Conservation (phyloP, 2,329 filamentous ascomycete genomes). For the Diatrype stigma region DNA sequence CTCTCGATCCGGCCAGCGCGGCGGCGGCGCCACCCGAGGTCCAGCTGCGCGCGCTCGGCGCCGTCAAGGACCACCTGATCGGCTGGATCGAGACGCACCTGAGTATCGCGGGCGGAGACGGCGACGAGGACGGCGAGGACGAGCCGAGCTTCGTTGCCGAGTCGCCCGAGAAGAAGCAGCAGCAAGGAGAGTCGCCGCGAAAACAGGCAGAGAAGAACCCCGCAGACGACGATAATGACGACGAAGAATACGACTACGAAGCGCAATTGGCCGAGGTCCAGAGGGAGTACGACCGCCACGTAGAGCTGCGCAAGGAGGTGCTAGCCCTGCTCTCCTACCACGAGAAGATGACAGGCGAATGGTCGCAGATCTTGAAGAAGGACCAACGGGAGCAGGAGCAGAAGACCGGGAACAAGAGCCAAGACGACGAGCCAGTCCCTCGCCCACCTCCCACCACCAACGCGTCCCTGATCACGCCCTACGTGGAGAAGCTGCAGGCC, state of each 20-base stretch:
- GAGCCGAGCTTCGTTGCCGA: conserved; percentile 16
- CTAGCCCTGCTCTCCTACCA: conserved; percentile 33
- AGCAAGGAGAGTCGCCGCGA: conserved; percentile 1
- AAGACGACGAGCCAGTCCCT: neutral
- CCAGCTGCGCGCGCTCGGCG: conserved; percentile 50
- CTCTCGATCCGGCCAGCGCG: conserved; percentile 30
- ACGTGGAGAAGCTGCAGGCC: conserved; percentile 49
- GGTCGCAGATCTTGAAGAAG: conserved; percentile 4
- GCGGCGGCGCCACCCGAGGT: conserved; percentile 31
- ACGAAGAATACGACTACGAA: conserved; percentile 28
- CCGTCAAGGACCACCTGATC: conserved; percentile 57
- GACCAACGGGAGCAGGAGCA: conserved; percentile 11
- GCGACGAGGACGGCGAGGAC: conserved; percentile 23
- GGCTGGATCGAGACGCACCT: conserved; percentile 63
- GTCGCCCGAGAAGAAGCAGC: conserved; percentile 13
- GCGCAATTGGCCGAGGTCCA: conserved; percentile 44
- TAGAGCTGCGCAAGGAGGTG: conserved; percentile 44
- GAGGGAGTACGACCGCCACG: conserved; percentile 51
- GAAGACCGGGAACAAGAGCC: conserved; percentile 2
- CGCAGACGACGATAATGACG: neutral
- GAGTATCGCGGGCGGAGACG: conserved; percentile 40
- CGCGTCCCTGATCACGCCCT: conserved; percentile 50
- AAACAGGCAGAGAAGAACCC: conserved; percentile 1
- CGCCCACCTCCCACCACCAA: conserved; percentile 14
- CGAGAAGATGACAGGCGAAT: conserved; percentile 17